Conservation (phyloP, 148 eudicot species). For the Camellia sinensis region DNA sequence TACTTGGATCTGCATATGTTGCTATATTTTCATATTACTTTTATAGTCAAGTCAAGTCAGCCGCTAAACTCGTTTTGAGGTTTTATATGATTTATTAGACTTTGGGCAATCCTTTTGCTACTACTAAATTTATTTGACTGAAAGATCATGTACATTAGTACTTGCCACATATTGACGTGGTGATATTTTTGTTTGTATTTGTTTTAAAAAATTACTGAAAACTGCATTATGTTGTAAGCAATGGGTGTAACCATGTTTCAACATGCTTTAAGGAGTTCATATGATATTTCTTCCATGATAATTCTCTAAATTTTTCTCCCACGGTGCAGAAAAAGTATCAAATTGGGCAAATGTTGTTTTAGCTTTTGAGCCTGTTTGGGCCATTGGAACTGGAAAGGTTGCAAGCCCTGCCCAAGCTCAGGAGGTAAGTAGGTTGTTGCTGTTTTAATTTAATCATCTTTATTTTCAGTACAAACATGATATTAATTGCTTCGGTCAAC, state of each 20-base stretch:
- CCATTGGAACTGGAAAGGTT: slow-evolving; percentile 92
- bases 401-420: slow-evolving; percentile 84
- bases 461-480: not conserved
- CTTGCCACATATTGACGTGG: not conserved
- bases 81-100: no score
- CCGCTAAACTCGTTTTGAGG: no score
- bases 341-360: slow-evolving; percentile 72
- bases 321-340: slow-evolving; percentile 46
- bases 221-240: not conserved
- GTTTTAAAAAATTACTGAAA: not conserved
- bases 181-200: not conserved
- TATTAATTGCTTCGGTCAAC: not conserved
- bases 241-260: not conserved
- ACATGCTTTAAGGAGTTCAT: not conserved
- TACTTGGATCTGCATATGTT: no score
- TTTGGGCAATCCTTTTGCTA: no score
- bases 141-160: no score
- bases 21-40: no score
- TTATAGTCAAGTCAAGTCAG: no score
- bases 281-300: not conserved
- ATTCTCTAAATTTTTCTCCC: not conserved
- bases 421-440: slow-evolving; percentile 50
- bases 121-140: no score
- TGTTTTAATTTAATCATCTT: not conserved
- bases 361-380: slow-evolving; percentile 90